These are phyloP conservation scores for Melastoma malabathricum DNA, from an alignment of 345 rosid species.

Conservation along the genomic window DNA sequence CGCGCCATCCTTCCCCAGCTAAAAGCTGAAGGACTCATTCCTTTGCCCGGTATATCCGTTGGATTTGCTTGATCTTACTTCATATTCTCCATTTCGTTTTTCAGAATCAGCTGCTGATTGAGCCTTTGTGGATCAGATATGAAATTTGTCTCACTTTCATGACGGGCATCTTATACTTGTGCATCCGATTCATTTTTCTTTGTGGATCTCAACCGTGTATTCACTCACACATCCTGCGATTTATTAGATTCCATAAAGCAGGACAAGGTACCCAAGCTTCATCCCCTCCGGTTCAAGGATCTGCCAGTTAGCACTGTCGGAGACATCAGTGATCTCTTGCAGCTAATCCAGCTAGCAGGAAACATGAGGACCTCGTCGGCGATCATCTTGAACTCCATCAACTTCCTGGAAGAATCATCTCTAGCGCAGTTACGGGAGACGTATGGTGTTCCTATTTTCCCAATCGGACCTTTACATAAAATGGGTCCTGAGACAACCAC, in stretches of 20 bases:
- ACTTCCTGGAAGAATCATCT: conserved; percentile 7
- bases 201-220: too few relatives aligned
- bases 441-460: conserved; percentile 7
- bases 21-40: conserved; percentile 14
- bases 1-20: conserved; percentile 10
- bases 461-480: conserved; percentile 7
- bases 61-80: neutral
- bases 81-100: too few relatives aligned
- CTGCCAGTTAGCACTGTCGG: conserved; percentile 10
- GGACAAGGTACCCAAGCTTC: conserved; percentile 6
- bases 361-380: conserved; percentile 1
- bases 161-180: too few relatives aligned
- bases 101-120: too few relatives aligned
- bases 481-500: conserved; percentile 1
- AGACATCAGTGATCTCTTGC: conserved; percentile 3
- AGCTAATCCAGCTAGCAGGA: neutral
- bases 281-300: conserved; percentile 15
- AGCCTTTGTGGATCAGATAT: too few relatives aligned
- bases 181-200: too few relatives aligned
- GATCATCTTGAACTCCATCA: conserved; percentile 8
- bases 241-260: conserved; percentile 10
- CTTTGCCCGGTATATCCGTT: conserved; percentile 19
- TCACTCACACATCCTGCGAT: neutral
- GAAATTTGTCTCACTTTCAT: too few relatives aligned
- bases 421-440: conserved; percentile 1